Evolutionary conservation across 2,329 filamentous ascomycete species (phyloP).

Genomic region (Cladophialophora chaetospira): DNA sequence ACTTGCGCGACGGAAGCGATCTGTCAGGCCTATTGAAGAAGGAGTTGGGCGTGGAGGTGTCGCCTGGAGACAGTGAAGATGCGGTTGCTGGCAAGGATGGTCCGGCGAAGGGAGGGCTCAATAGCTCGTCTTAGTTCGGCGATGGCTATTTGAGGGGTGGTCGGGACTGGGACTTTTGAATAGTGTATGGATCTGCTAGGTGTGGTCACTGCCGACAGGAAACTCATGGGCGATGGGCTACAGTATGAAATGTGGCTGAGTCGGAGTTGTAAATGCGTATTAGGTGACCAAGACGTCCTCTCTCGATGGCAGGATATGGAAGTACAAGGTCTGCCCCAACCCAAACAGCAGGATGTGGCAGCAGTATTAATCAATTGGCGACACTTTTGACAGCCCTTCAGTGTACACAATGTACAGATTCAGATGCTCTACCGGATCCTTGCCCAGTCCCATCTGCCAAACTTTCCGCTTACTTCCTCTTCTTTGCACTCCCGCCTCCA

Average conservation of each 20-base stretch:
- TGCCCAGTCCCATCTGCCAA: background rate
- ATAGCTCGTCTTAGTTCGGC: background rate
- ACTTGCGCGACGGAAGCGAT: conserved; percentile 77
- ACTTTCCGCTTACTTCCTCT: conserved; percentile 26
- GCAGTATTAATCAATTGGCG: background rate
- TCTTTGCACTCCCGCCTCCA: conserved; percentile 23
- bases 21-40: conserved; percentile 71
- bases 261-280: background rate
- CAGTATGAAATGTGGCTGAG: background rate
- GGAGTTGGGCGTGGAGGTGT: conserved; percentile 72
- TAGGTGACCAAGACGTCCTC: background rate
- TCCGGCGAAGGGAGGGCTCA: conserved; percentile 16
- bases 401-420: too few species aligned
- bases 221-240: too few species aligned
- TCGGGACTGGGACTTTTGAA: background rate
- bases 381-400: background rate
- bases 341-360: background rate
- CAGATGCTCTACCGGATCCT: background rate
- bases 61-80: conserved; percentile 35
- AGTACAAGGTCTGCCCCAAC: too few species aligned
- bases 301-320: too few species aligned
- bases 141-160: background rate
- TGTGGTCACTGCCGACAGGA: too few species aligned
- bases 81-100: conserved; percentile 19
- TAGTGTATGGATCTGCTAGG: background rate